Evolutionary conservation across 768 basidiomycete species (phyloP).

Genomic region (Psilocybe sp.): DNA sequence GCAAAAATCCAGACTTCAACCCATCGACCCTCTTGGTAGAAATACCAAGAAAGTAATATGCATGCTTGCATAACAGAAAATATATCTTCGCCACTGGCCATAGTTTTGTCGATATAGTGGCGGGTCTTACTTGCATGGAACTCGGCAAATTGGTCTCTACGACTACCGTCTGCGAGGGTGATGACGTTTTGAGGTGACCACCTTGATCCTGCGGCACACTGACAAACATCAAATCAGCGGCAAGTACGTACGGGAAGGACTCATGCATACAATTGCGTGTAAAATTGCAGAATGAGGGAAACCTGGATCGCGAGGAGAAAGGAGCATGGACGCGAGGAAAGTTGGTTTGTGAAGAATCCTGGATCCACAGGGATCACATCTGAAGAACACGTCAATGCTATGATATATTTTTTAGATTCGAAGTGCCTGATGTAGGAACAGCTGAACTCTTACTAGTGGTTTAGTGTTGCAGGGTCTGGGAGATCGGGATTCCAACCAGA

Average conservation of each 20-base stretch:
- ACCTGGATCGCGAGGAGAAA: constrained; percentile 75
- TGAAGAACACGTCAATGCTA: constrained; percentile 87
- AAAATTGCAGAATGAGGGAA: constrained; percentile 90
- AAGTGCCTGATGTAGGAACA: constrained; percentile 1
- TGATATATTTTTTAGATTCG: constrained; percentile 9
- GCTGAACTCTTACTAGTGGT: constrained; percentile 61
- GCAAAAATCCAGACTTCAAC: constrained; percentile 93
- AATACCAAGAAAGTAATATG: constrained; percentile 85
- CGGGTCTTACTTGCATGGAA: constrained; percentile 87
- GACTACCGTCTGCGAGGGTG: constrained; percentile 68
- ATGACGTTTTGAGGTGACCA: constrained; percentile 74
- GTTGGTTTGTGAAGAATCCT: constrained; percentile 79
- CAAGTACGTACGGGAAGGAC: constrained; percentile 1
- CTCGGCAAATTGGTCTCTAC: constrained; percentile 84
- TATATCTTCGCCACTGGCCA: constrained; percentile 87
- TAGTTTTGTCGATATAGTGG: constrained; percentile 83
- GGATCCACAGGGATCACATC: constrained; percentile 83
- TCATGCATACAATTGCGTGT: constrained; percentile 76
- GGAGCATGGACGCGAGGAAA: constrained; percentile 74
- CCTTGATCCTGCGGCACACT: constrained; percentile 83
- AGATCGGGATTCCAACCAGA: constrained; percentile 86
- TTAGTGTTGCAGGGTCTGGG: constrained; percentile 68
- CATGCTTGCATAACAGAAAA: constrained; percentile 87
- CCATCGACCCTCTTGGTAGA: constrained; percentile 87
- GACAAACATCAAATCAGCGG: constrained; percentile 14